A percentile compares a stretch with the other conserved stretches of the same genome.
phyloP scores from a whole-genome alignment of 306 rosid species.

The Astragalus glycyphyllos region DNA sequence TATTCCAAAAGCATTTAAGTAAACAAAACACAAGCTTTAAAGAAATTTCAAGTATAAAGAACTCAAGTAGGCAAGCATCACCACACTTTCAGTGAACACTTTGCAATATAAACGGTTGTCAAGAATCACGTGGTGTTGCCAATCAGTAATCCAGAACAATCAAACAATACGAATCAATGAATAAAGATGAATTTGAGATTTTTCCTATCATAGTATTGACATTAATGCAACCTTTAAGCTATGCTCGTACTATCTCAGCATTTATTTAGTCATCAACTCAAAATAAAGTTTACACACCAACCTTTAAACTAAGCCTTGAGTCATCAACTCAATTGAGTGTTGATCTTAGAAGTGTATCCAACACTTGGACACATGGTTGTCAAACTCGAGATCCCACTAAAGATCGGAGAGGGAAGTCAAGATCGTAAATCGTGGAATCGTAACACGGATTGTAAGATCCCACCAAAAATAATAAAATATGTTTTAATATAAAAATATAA shows the following conservation, averaged over 20 bases:
- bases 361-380: neutral
- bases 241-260: conserved; percentile 19
- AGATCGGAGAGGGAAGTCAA: too few species aligned
- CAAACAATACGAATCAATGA: neutral
- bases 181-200: neutral
- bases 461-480: too few species aligned
- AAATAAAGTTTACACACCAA: neutral
- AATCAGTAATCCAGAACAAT: conserved; percentile 10
- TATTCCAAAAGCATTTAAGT: neutral
- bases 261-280: neutral
- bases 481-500: too few species aligned
- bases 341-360: neutral
- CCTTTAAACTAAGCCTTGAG: too few species aligned
- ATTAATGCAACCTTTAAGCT: neutral
- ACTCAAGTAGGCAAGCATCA: neutral
- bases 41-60: neutral
- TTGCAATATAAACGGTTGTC: neutral
- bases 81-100: neutral
- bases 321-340: neutral
- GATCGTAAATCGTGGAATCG: too few species aligned
- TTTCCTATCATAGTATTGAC: neutral
- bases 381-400: too few species aligned
- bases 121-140: neutral
- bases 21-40: conserved; percentile 10
- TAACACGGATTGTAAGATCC: too few species aligned